Percentiles rank a stretch among this genome's conserved stretches.
phyloP scores from a whole-genome alignment of 257 asterid species.

The Gardenia jasminoides region DNA sequence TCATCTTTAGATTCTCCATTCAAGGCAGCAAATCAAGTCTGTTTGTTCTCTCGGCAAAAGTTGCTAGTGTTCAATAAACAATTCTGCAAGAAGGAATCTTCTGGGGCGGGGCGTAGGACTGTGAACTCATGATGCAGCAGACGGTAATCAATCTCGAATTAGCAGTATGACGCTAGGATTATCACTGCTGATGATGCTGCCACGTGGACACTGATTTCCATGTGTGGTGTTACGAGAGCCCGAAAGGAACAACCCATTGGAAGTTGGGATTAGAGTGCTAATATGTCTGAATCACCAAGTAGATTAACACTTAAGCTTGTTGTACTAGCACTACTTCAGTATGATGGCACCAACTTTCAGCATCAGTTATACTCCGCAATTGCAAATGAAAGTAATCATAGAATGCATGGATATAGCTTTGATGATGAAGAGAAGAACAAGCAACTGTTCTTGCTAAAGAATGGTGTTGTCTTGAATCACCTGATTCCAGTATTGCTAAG shows the following conservation, averaged over 20 bases:
- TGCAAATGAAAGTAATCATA: background rate
- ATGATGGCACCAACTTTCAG: too few relatives aligned
- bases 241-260: background rate
- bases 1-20: conserved; percentile 1
- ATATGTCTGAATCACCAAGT: background rate
- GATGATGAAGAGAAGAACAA: background rate
- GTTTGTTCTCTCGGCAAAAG: background rate
- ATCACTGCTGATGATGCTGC: conserved; percentile 6
- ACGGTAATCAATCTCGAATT: background rate
- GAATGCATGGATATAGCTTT: background rate
- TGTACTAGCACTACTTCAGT: too few relatives aligned
- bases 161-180: background rate
- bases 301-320: too few relatives aligned
- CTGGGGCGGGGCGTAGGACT: too few relatives aligned
- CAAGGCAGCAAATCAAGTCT: background rate
- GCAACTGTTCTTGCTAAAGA: conserved; percentile 22
- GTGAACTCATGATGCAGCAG: too few relatives aligned
- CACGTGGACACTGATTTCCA: conserved; percentile 7
- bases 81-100: conserved; percentile 2
- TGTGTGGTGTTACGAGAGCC: background rate
- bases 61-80: background rate
- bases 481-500: conserved; percentile 16
- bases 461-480: conserved; percentile 15
- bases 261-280: background rate
- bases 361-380: background rate